Conservation (phyloP, 495 filamentous ascomycete species). For the Bryoglossum gracile region DNA sequence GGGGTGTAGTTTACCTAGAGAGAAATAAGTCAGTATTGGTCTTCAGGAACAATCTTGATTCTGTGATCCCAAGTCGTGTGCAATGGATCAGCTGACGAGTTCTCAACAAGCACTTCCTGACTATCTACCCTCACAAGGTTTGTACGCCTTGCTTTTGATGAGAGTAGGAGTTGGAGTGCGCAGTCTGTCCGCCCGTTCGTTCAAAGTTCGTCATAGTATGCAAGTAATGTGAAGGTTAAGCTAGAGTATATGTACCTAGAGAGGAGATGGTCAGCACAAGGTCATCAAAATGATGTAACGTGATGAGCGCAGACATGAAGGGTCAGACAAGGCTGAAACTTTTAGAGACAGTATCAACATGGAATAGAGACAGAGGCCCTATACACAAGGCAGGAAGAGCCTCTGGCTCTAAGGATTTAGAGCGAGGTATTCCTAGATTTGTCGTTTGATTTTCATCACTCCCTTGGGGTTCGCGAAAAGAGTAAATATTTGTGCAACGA, state of each 20-base stretch:
- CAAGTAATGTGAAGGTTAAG: conserved; percentile 7
- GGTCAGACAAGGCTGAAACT: conserved; percentile 99
- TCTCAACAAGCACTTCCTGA: conserved; percentile 89
- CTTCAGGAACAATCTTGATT: conserved; percentile 22
- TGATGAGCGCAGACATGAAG: conserved; percentile 6
- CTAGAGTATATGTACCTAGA: conserved; percentile 45
- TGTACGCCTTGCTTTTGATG: conserved; percentile 75
- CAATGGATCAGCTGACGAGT: conserved; percentile 83
- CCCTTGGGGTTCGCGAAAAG: neutral
- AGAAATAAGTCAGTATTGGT: conserved; percentile 24
- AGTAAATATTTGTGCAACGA: neutral
- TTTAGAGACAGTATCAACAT: conserved; percentile 75
- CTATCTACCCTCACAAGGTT: conserved; percentile 63
- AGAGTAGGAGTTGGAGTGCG: conserved; percentile 56
- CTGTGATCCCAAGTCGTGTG: conserved; percentile 10
- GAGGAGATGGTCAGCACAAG: conserved; percentile 30
- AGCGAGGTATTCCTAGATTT: neutral
- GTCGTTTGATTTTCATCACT: neutral
- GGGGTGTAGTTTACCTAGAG: conserved; percentile 39
- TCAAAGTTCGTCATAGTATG: conserved; percentile 82
- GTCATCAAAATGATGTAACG: conserved; percentile 12
- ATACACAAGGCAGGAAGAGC: no score
- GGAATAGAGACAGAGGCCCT: conserved; percentile 95
- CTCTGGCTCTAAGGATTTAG: no score
- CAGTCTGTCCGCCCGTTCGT: conserved; percentile 98